phyloP scores from a whole-genome alignment of 768 basidiomycete species.

The Tremella fuciformis region DNA sequence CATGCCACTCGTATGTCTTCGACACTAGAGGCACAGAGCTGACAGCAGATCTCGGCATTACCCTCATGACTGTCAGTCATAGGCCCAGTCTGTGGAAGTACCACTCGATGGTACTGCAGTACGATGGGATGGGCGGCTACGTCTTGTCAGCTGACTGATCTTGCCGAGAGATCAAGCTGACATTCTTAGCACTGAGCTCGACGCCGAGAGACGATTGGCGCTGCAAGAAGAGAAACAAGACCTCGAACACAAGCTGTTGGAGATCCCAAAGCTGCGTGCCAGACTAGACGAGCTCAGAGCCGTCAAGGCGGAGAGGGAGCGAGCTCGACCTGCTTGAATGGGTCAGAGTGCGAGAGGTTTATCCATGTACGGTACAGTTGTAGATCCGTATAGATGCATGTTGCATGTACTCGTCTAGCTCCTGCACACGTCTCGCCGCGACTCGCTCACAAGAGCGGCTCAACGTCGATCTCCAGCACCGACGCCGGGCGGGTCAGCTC shows the following conservation, averaged over 20 bases:
- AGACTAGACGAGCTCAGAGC: conserved; percentile 66
- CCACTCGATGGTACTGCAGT: conserved; percentile 81
- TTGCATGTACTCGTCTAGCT: not conserved
- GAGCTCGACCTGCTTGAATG: conserved; percentile 1
- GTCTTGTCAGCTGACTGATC: conserved; percentile 76
- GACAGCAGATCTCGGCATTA: conserved; percentile 67
- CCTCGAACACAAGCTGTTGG: conserved; percentile 76
- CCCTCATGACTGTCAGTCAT: conserved; percentile 90
- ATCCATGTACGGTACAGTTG: too few species aligned
- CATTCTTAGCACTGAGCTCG: conserved; percentile 68
- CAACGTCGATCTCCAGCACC: conserved; percentile 86
- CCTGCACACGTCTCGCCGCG: not conserved
- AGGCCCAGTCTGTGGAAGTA: conserved; percentile 80
- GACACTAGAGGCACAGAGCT: conserved; percentile 4
- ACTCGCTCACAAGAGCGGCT: conserved; percentile 72
- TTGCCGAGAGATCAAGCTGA: conserved; percentile 11
- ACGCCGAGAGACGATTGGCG: conserved; percentile 82
- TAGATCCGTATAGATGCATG: conserved; percentile 6
- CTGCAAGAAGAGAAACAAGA: conserved; percentile 92
- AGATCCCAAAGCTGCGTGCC: conserved; percentile 83
- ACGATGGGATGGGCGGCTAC: conserved; percentile 92
- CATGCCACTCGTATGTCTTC: conserved; percentile 62
- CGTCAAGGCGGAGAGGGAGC: conserved; percentile 46
- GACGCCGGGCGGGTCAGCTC: conserved; percentile 95
- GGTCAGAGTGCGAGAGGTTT: not conserved